phyloP scores from a whole-genome alignment of 805 yeast species.

The Monosporozyma aerobia region DNA sequence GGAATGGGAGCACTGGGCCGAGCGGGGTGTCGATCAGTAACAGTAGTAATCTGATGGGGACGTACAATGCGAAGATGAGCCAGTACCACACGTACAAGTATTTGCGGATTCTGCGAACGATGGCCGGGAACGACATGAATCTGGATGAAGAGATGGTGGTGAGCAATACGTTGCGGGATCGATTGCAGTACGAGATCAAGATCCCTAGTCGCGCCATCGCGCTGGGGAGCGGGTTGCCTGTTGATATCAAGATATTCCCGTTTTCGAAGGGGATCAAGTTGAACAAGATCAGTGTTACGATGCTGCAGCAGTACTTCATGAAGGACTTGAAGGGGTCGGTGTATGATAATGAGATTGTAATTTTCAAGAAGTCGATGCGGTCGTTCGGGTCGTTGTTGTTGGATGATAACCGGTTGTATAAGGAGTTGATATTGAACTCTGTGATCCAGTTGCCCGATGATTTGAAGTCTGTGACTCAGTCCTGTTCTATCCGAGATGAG shows the following conservation, averaged over 20 bases:
- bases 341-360: conserved; percentile 51
- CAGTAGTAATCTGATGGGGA: neutral
- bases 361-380: conserved; percentile 42
- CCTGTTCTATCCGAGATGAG: conserved; percentile 59
- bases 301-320: conserved; percentile 56
- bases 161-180: conserved; percentile 83
- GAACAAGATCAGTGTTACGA: conserved; percentile 55
- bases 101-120: conserved; percentile 70
- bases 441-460: conserved; percentile 58
- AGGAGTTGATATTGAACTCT: conserved; percentile 56
- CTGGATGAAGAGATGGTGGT: conserved; percentile 71
- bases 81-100: conserved; percentile 36
- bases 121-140: conserved; percentile 64
- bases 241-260: conserved; percentile 66
- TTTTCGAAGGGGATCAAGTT: conserved; percentile 65
- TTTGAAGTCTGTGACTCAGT: conserved; percentile 69
- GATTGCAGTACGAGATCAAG: conserved; percentile 77
- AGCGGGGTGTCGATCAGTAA: neutral
- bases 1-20: neutral
- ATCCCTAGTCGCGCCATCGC: conserved; percentile 84
- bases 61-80: conserved; percentile 1
- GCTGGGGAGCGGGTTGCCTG: conserved; percentile 65
- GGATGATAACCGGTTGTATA: conserved; percentile 28
- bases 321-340: conserved; percentile 48
- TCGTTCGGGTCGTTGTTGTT: conserved; percentile 35